Percentiles rank a stretch among this genome's conserved stretches.
These are phyloP conservation scores for Raphidocelis subcapitata DNA, from an alignment of 139 green algal genomes.

Conservation along the genomic window DNA sequence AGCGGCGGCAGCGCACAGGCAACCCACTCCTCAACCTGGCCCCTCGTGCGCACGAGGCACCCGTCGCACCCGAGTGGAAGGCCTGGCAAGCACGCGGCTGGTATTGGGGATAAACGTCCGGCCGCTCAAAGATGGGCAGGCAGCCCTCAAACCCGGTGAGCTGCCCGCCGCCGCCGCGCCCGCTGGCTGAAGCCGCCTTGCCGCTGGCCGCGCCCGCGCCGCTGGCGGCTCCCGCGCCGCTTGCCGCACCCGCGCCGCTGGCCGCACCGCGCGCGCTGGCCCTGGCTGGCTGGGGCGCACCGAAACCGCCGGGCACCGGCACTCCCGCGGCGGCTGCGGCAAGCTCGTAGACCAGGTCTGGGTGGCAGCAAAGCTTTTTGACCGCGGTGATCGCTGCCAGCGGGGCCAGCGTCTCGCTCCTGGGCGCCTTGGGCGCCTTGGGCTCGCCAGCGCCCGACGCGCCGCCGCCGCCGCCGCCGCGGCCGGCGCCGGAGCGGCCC, in stretches of 20 bases:
- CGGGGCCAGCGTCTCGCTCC: background rate
- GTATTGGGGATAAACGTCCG: constrained; percentile 38
- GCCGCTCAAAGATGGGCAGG: constrained; percentile 25
- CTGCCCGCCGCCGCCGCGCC: constrained; percentile 7
- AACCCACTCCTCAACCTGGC: too few relatives aligned
- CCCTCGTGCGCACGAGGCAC: background rate
- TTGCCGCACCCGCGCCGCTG: background rate
- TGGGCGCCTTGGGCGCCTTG: background rate
- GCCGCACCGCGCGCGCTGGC: background rate
- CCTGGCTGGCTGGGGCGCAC: background rate
- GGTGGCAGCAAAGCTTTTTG: constrained; percentile 96
- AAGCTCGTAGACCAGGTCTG: constrained; percentile 88
- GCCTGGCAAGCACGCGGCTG: constrained; percentile 36
- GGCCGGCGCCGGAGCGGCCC: too few relatives aligned
- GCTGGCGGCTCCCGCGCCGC: background rate
- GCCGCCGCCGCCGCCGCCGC: background rate
- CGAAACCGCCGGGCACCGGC: too few relatives aligned
- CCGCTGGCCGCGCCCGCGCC: background rate
- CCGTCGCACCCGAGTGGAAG: constrained; percentile 45
- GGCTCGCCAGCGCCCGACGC: background rate
- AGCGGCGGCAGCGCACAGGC: too few relatives aligned
- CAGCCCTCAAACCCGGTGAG: constrained; percentile 74
- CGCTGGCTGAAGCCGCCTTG: too few relatives aligned
- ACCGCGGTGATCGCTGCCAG: constrained; percentile 86
- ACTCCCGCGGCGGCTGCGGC: too few relatives aligned